These are phyloP conservation scores for Botrytis aclada DNA, from an alignment of 2,329 filamentous ascomycete genomes.

Conservation along the genomic window DNA sequence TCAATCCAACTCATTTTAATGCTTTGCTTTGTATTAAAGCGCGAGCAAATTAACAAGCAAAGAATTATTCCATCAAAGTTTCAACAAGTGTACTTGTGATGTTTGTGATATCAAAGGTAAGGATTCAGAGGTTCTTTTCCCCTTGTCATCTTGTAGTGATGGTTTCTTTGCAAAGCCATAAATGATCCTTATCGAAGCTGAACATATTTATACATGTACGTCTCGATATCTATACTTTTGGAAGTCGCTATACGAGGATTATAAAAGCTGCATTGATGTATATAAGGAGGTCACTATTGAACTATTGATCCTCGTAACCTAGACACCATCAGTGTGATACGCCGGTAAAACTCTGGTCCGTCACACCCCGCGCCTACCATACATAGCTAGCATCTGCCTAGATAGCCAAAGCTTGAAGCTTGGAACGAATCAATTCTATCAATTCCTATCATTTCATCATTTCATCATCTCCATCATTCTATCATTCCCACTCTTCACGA, in stretches of 20 bases:
- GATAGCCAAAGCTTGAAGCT: neutral
- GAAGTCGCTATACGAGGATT: neutral
- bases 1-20: conserved; percentile 4
- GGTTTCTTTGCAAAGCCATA: neutral
- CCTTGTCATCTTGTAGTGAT: neutral
- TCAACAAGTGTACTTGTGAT: neutral
- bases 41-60: neutral
- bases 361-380: conserved; percentile 2
- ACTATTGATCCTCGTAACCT: too few species aligned
- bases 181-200: neutral
- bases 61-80: neutral
- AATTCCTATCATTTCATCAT: neutral
- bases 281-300: too few species aligned
- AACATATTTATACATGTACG: neutral
- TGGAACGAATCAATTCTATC: neutral
- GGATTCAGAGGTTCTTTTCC: neutral
- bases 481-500: neutral
- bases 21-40: neutral
- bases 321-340: neutral
- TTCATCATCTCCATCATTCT: neutral
- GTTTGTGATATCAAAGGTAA: neutral
- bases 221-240: neutral
- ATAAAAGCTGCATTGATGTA: neutral
- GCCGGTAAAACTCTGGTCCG: conserved; percentile 4
- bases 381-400: neutral